A percentile compares a stretch with the other conserved stretches of the same genome.
Conservation (phyloP, 169 alveolate genomes). For the Plasmodium inui region DNA sequence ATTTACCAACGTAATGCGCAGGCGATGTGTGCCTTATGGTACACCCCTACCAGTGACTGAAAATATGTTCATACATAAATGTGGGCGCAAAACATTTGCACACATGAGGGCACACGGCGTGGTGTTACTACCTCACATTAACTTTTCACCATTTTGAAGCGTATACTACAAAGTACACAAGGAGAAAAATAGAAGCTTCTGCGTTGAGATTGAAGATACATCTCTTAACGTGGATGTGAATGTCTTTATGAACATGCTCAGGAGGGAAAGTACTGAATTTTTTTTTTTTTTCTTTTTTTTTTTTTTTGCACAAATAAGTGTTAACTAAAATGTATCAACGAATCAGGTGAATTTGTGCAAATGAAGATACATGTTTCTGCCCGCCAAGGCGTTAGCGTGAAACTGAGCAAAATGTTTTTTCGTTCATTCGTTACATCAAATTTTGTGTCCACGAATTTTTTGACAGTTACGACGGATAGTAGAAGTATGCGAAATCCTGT, state of each 20-base stretch:
- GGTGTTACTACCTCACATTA: neutral
- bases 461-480: slow-evolving; percentile 40
- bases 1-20: slow-evolving; percentile 48
- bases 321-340: neutral
- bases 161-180: slow-evolving; percentile 55
- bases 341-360: neutral
- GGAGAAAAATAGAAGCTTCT: slow-evolving; percentile 40
- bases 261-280: slow-evolving; percentile 48
- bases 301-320: neutral
- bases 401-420: neutral
- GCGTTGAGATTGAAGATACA: slow-evolving; percentile 73
- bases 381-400: no score
- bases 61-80: neutral
- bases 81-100: neutral
- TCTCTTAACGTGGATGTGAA: slow-evolving; percentile 62
- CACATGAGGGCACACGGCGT: neutral
- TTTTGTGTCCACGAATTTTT: neutral
- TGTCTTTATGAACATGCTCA: slow-evolving; percentile 31
- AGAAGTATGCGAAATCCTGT: slow-evolving; percentile 45
- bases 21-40: neutral
- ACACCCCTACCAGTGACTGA: neutral
- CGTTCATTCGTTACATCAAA: neutral
- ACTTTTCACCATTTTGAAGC: slow-evolving; percentile 23
- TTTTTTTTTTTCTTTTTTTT: slow-evolving; percentile 2
- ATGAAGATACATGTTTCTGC: slow-evolving; percentile 6